Base-by-base conservation (phyloP, 345 rosid species). In the Firmiana major region DNA sequence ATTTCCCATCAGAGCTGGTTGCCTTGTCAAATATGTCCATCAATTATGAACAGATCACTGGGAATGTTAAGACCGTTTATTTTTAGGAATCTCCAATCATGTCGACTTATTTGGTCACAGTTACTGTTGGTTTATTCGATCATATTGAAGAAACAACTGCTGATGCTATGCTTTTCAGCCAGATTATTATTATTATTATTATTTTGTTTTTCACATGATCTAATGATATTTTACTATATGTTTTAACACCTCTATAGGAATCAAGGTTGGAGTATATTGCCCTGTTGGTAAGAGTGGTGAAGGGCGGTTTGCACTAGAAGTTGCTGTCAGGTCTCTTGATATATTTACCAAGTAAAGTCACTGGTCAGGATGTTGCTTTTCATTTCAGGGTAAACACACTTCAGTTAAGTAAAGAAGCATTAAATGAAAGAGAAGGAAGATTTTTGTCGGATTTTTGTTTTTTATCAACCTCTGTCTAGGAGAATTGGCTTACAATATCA, bases 71-170 rank as follows among this genome's bases (percentile, higher is more conserved):
- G 78, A 84, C 80, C 24, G 86, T 87, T 63, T 72, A 59, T 60
- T 87, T 85, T 17, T 34, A 85, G 59, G 85, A 77, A 63, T 80
- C 90, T 38, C 88, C 81, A 2, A 66, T 75, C 60, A 82, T 87
- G 87, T 87, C 90, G 36, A 85, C 82, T 71, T 87, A 84, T 82
- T 76, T 87, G 82, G 83, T 85, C 72, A 88, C 88, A 3, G 15
- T 85, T 55, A 84, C 83, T 36, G 80, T 85, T 62, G 90, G 90
- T 70, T 73, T 79, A n/a, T 84, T 85, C 31, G 85, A 80, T 80
- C 57, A 83, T 68, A 67, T 88, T 28, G 86, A 88, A 67, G 85
- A 84, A 28, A 70, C 72, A 49, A 73, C 83, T 1, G 59, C 77
- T 5, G 75, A 82, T 79, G 90, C 88, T 87, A 81, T 49, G 78